Evolutionary conservation across 2,329 filamentous ascomycete species (phyloP).

Genomic region (Exophiala bonariae): DNA sequence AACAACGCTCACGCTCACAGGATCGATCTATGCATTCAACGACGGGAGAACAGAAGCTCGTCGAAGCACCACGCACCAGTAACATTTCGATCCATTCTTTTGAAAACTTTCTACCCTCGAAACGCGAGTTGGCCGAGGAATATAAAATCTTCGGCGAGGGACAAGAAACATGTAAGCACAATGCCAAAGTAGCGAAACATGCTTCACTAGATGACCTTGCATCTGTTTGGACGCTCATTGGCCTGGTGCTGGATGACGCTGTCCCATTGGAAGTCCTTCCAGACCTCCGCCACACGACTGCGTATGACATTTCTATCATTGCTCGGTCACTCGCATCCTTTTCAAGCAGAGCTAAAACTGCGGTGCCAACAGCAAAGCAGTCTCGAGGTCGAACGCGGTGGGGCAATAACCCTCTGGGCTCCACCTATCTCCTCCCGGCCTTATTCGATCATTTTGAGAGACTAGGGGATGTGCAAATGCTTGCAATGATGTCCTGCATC

Average conservation of each 20-base stretch:
- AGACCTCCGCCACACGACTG: slow-evolving; percentile 54
- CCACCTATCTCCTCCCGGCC: slow-evolving; percentile 56
- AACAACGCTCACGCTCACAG: slow-evolving; percentile 55
- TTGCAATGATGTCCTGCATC: slow-evolving; percentile 65
- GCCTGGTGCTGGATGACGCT: slow-evolving; percentile 73
- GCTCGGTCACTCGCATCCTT: slow-evolving; percentile 61
- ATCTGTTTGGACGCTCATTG: slow-evolving; percentile 80
- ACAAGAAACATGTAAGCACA: slow-evolving; percentile 78
- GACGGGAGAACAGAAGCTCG: slow-evolving; percentile 54
- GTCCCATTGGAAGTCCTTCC: slow-evolving; percentile 61
- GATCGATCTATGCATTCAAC: slow-evolving; percentile 52
- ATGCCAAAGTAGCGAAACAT: slow-evolving; percentile 73
- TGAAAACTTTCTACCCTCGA: slow-evolving; percentile 72
- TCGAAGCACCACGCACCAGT: slow-evolving; percentile 57
- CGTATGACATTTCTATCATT: slow-evolving; percentile 66
- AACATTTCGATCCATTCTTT: slow-evolving; percentile 69
- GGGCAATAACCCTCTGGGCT: slow-evolving; percentile 58
- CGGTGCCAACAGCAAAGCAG: slow-evolving; percentile 23
- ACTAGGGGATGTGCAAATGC: slow-evolving; percentile 63
- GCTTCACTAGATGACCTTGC: slow-evolving; percentile 71
- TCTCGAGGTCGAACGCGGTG: slow-evolving; percentile 47
- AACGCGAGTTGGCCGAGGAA: slow-evolving; percentile 70
- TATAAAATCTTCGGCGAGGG: slow-evolving; percentile 85
- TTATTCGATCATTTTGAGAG: slow-evolving; percentile 62
- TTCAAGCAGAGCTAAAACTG: slow-evolving; percentile 34